Base-by-base conservation (phyloP, 208 protist species). In the Leptomonas pyrrhocoris region DNA sequence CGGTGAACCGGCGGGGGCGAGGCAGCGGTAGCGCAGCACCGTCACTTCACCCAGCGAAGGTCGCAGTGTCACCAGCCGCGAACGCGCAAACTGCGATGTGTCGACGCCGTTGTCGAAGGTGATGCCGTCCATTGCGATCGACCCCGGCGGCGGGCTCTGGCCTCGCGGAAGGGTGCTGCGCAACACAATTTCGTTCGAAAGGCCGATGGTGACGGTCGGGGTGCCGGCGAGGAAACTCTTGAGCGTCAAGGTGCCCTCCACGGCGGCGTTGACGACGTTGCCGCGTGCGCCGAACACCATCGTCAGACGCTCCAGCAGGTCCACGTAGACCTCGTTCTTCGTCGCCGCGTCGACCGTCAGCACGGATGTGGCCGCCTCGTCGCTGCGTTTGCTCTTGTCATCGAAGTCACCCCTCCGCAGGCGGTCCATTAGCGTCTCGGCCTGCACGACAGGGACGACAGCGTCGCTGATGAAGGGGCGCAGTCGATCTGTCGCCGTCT, bases 241-340 rank as follows among this genome's bases (percentile, higher is more conserved):
- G 77, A 98, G 85, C 16, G 94, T 73, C 42, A 98, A 91, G 6
- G 76, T 83, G 4, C 97, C 97, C 16, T 96, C 82, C 25, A 98
- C 95, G 19, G 93, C 80, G 16, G 78, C 77, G 28, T 73, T 45
- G 9, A 95, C 40, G 40, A 94, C 63, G 11, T 81, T 48, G 19
- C 86, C 92, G 27, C 74, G 69, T n/a, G 68, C 70, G 42, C 80
- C 84, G 68, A 98, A 93, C 16, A 83, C 65, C 2, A 86, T 85
- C 19, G 83, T 87, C 38, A 98, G 82, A 0, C 85, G 79, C 64
- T 98, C 94, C 27, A 97, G 59, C 27, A 98, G 45, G 46, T 98
- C 94, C 5, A 98, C 84, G 67, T 88, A 98, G 28, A 98, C 83
- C 65, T 98, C 94, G 67, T 97, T 98, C 51, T 73, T 71, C 56